Evolutionary conservation across 306 rosid genomes (phyloP).

Genomic region (Acacia crassicarpa): DNA sequence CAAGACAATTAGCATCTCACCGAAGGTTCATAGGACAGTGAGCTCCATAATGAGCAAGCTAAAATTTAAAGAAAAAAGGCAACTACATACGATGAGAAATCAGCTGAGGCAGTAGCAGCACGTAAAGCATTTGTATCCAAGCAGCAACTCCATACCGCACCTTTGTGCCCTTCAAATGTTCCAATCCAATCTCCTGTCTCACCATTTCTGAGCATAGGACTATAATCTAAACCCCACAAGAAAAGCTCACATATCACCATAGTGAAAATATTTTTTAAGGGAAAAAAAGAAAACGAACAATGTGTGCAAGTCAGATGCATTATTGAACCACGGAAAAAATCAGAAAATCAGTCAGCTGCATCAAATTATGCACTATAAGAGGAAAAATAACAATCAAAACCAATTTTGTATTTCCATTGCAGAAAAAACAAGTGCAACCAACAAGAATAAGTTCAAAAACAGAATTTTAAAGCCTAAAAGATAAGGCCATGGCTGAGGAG

Average conservation of each 20-base stretch:
- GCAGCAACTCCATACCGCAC: slow-evolving; percentile 99
- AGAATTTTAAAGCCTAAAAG: background rate
- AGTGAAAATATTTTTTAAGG: background rate
- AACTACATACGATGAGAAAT: slow-evolving; percentile 79
- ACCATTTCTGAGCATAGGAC: slow-evolving; percentile 98
- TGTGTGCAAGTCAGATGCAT: background rate
- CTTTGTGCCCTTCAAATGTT: slow-evolving; percentile 98
- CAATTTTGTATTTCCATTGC: background rate
- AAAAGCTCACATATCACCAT: background rate
- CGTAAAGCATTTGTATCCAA: slow-evolving; percentile 92
- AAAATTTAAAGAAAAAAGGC: background rate
- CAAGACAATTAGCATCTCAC: slow-evolving; percentile 1
- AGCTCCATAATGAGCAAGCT: background rate
- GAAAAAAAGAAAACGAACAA: background rate
- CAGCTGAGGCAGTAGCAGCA: slow-evolving; percentile 98
- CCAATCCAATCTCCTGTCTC: slow-evolving; percentile 99
- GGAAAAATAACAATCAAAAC: background rate
- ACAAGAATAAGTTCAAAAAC: background rate
- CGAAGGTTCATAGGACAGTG: background rate
- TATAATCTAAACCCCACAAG: slow-evolving; percentile 61
- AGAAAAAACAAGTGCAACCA: background rate
- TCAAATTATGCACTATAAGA: background rate
- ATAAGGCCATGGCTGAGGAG: background rate
- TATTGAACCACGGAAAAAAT: background rate
- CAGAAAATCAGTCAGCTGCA: slow-evolving; percentile 8